Evolutionary conservation across 106 monocot species (phyloP), one percentile per base, ranked within the genome.

Genomic region (Cymbidium sinense): DNA sequence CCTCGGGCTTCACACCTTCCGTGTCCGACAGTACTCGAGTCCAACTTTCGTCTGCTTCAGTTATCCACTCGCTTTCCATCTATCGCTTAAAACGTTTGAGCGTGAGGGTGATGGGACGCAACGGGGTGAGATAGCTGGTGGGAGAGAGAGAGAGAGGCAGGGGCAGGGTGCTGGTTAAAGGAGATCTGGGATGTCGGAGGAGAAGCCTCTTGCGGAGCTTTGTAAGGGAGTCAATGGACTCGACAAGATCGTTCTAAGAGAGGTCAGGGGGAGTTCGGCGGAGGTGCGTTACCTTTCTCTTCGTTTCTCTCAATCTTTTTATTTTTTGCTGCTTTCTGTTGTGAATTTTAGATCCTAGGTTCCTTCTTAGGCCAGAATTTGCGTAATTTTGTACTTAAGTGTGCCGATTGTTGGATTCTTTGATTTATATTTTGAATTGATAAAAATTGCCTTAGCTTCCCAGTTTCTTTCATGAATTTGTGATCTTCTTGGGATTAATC

Each of bases 221-320:
- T 77, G 65, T 51, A 82, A 77, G 73, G 82, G 82, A 37, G 62
- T 77, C 20, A 82, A 82, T 82, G 82, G 82, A 73, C 77, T 82
- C 62, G 77, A 73, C 34, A 82, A 82, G 73, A 39, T 82, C 31
- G 44, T 82, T 23, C 43, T 82, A 17, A 37, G 77, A 31, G 77
- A 82, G 52, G 61, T 77, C 20, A 55, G 61, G 37, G 82, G 82
- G n/a, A 62, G 82, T 28, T 77, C 82, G 6, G 82, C 82, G 36
- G 82, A 82, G 82, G 82, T 78, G 36, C 61, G 36, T 70, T 75
- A 27, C 18, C 19, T 28, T 31, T 34, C 55, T 10, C 61, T 28
- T 2, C 10, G 21, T 47, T 19, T 62, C 43, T 65, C 7, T 50
- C 27, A 2, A 2, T 31, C 34, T 33, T 8, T 41, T 65, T 31